Evolutionary conservation across 345 rosid genomes (phyloP).

Genomic region (Linum usitatissimum): DNA sequence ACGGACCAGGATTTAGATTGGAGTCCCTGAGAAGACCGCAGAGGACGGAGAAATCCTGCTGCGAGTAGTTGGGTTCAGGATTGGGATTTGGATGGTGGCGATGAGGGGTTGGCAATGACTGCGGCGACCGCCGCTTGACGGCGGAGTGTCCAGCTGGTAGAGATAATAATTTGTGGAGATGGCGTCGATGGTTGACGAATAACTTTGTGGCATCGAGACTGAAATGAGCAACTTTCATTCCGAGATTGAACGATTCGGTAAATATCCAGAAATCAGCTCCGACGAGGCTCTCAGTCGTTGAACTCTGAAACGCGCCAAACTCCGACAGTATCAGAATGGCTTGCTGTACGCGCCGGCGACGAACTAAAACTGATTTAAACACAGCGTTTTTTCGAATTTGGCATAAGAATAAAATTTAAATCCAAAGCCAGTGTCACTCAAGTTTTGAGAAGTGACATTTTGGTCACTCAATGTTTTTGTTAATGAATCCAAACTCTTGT

Average conservation of each 20-base stretch:
- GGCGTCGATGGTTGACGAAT: background rate
- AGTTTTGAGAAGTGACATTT: too few relatives aligned
- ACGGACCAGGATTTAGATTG: slow-evolving; percentile 25
- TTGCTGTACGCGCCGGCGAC: too few relatives aligned
- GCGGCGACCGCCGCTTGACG: background rate
- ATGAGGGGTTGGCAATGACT: slow-evolving; percentile 8
- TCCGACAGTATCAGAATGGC: too few relatives aligned
- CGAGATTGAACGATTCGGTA: background rate
- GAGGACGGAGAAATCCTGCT: slow-evolving; percentile 34
- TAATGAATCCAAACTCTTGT: too few relatives aligned
- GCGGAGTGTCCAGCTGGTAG: background rate
- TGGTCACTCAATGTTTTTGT: too few relatives aligned
- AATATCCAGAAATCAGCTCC: too few relatives aligned
- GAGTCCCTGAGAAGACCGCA: slow-evolving; percentile 41
- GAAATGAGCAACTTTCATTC: background rate
- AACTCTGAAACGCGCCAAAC: too few relatives aligned
- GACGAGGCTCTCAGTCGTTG: too few relatives aligned
- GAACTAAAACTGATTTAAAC: too few relatives aligned
- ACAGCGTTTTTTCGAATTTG: too few relatives aligned
- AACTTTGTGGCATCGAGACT: background rate
- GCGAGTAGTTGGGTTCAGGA: slow-evolving; percentile 18
- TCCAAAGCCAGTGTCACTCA: too few relatives aligned
- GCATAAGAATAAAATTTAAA: too few relatives aligned
- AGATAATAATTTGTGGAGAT: background rate
- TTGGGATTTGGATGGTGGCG: background rate